Evolutionary conservation across 2,329 filamentous ascomycete species (phyloP).

Genomic region (Alternaria solani): DNA sequence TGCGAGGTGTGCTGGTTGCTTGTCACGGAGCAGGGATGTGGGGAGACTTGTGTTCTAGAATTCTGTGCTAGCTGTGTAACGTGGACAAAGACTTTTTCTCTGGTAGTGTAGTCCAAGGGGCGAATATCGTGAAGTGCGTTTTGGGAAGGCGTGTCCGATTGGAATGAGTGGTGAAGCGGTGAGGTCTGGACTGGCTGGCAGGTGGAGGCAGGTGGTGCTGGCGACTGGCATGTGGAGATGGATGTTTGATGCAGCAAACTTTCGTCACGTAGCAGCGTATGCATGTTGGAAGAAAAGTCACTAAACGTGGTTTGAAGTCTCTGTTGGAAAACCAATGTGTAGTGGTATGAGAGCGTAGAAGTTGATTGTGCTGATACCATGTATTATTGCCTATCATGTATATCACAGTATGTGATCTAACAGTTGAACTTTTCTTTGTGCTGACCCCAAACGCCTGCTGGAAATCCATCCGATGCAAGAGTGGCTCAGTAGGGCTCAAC

Average conservation of each 20-base stretch:
- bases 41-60: constrained; percentile 2
- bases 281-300: neutral
- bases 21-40: constrained; percentile 1
- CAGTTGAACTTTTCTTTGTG: constrained; percentile 5
- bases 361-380: constrained; percentile 11
- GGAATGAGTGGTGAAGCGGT: neutral
- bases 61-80: constrained; percentile 1
- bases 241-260: neutral
- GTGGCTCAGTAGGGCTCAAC: constrained; percentile 23
- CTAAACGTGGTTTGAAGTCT: neutral
- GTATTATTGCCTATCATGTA: constrained; percentile 8
- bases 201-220: neutral
- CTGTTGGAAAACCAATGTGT: neutral
- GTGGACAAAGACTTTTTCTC: neutral
- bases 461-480: constrained; percentile 19
- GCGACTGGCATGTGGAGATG: neutral
- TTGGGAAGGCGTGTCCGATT: neutral
- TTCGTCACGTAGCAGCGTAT: neutral
- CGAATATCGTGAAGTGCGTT: constrained; percentile 1
- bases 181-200: neutral
- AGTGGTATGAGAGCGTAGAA: constrained; percentile 4
- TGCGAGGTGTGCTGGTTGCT: neutral
- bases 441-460: constrained; percentile 8
- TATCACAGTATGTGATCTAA: neutral
- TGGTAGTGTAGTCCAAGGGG: neutral